Base-by-base conservation (phyloP, 2,329 filamentous ascomycete genomes). In the Fusarium mexicanum region DNA sequence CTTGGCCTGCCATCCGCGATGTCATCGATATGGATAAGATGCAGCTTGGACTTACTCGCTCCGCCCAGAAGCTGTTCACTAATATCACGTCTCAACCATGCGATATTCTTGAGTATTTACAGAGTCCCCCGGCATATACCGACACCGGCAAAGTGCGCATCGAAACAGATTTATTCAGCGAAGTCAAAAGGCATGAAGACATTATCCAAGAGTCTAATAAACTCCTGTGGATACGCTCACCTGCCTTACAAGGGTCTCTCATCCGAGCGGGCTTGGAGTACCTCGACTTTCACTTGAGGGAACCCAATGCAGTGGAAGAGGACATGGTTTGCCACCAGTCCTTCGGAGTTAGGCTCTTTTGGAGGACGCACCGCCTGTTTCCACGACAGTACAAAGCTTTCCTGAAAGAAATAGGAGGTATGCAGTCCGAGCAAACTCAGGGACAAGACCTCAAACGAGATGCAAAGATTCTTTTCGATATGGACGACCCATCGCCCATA, bases 1-100 rank as follows among this genome's bases (percentile, higher is more conserved):
- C 71, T 8, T 73, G 71, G 71, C 65, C 48, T 17, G 65, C 71
- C 2, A 73, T 73, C 12, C 70, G 71, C 20, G 70, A 73, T 46
- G 47, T 67, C 11, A 57, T 73, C 17, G 57, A 71, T 31, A 55
- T 73, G 65, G 47, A 73, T 0, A 58, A 41, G 17, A 58, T 73
- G 71, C 37, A 69, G 26, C 44, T 71, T 22, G 11, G 5, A 17
- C 48, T 73, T 0, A 65, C 71, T 6, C 65, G 71, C 2, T 51
- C 70, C 1, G 70, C 71, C 2, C 71, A 73, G 29, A 73, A 62
- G 24, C n/a, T 73, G 5, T 73, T 73, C 24, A 61, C 6, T 8
- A 73, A 72, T 35, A 37, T 73, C 8, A 67, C 71, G 1, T 64
- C 46, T 3, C 70, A 73, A 41, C 65, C 65, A 14, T 59, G 29